Conservation (phyloP, 148 eudicot genomes). For the Dianthus caryophyllus region DNA sequence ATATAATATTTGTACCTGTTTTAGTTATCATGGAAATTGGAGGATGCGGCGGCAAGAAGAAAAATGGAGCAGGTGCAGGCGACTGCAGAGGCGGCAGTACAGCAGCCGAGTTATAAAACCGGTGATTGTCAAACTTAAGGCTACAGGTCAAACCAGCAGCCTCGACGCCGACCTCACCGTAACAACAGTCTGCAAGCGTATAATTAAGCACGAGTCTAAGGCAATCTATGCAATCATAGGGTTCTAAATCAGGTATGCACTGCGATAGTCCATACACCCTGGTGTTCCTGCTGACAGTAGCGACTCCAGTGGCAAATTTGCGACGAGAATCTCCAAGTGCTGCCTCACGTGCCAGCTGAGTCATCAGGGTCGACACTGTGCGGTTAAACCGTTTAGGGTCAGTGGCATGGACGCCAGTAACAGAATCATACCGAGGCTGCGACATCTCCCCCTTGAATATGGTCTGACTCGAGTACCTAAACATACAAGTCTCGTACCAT, state of each 20-base stretch:
- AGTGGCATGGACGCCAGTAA: background rate
- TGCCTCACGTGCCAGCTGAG: slow-evolving; percentile 8
- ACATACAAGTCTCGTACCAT: slow-evolving; percentile 27
- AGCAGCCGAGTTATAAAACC: background rate
- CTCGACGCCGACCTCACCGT: too few relatives aligned
- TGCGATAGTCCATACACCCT: slow-evolving; percentile 17
- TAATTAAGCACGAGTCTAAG: background rate
- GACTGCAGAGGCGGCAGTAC: slow-evolving; percentile 9
- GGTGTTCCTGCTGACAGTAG: background rate
- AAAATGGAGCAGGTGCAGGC: too few relatives aligned
- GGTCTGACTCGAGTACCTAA: slow-evolving; percentile 21
- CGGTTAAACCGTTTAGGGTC: slow-evolving; percentile 11
- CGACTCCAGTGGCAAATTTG: slow-evolving; percentile 26
- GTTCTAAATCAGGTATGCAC: slow-evolving; percentile 18
- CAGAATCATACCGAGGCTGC: background rate
- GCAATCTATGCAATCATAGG: slow-evolving; percentile 16
- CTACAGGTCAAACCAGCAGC: slow-evolving; percentile 8
- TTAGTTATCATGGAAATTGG: background rate
- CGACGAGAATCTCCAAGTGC: slow-evolving; percentile 13
- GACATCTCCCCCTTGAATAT: background rate
- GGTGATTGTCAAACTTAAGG: slow-evolving; percentile 13
- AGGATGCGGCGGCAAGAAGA: too few relatives aligned
- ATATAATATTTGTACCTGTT: slow-evolving; percentile 15
- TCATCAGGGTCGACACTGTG: slow-evolving; percentile 17
- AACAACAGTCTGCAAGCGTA: slow-evolving; percentile 10